phyloP scores from a whole-genome alignment of 176 grass and related monocot species.

The Tillandsia leiboldiana region DNA sequence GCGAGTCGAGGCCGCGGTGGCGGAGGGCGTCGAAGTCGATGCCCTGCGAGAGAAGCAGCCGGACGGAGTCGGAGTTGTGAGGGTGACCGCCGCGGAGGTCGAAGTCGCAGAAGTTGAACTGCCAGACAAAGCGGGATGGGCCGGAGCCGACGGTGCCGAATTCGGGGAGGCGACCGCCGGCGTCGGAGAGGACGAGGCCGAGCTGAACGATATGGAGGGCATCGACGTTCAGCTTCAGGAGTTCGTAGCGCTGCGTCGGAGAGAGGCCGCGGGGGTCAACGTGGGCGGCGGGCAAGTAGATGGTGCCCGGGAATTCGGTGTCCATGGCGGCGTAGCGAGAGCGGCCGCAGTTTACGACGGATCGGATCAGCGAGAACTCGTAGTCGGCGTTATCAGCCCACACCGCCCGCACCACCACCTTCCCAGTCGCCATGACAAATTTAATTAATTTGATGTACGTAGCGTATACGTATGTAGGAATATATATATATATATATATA shows the following conservation, averaged over 20 bases:
- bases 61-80: constrained; percentile 19
- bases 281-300: constrained; percentile 3
- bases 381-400: neutral
- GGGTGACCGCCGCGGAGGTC: constrained; percentile 4
- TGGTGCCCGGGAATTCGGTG: constrained; percentile 33
- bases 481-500: too few species aligned
- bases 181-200: constrained; percentile 6
- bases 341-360: neutral
- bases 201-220: neutral
- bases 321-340: constrained; percentile 19
- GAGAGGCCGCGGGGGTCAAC: neutral
- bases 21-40: constrained; percentile 14
- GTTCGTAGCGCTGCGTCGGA: neutral
- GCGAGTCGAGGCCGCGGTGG: neutral
- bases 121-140: neutral
- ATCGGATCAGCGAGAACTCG: neutral
- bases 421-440: neutral
- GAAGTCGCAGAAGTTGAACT: constrained; percentile 40
- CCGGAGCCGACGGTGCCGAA: too few species aligned
- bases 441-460: too few species aligned
- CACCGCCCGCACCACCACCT: neutral
- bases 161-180: neutral
- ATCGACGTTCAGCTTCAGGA: neutral
- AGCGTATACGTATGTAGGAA: too few species aligned
- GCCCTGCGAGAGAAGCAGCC: constrained; percentile 7